A percentile compares a stretch with the other conserved stretches of the same genome.
Conservation (phyloP, 768 basidiomycete genomes). For the Nevesoporus exiguus region DNA sequence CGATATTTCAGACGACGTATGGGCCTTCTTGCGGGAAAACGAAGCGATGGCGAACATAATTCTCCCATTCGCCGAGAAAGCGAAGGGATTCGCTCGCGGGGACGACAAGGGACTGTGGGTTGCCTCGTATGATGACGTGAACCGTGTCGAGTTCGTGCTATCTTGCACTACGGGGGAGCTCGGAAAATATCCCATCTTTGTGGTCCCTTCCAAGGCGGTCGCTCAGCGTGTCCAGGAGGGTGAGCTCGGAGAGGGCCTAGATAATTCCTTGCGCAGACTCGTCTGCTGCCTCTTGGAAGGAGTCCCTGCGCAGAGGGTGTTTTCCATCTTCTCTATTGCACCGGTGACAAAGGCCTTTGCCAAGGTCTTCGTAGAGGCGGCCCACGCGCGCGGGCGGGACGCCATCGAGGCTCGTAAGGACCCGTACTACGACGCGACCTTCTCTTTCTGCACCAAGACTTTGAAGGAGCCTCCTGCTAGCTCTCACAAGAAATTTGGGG, state of each 20-base stretch:
- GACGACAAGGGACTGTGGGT: slow-evolving; percentile 32
- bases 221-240: slow-evolving; percentile 1
- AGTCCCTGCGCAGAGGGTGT: slow-evolving; percentile 26
- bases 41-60: slow-evolving; percentile 39
- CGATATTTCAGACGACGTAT: slow-evolving; percentile 23
- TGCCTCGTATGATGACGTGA: slow-evolving; percentile 16
- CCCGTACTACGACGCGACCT: slow-evolving; percentile 61
- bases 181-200: slow-evolving; percentile 10
- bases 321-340: slow-evolving; percentile 63
- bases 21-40: slow-evolving; percentile 23
- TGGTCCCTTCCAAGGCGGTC: slow-evolving; percentile 11
- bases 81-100: slow-evolving; percentile 1
- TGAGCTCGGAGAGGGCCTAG: neutral
- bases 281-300: slow-evolving; percentile 6
- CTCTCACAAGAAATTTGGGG: neutral
- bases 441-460: slow-evolving; percentile 53
- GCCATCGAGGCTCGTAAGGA: slow-evolving; percentile 25
- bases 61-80: slow-evolving; percentile 35
- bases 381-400: slow-evolving; percentile 5
- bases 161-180: slow-evolving; percentile 7
- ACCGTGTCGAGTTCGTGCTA: slow-evolving; percentile 5
- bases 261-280: neutral
- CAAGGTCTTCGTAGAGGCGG: slow-evolving; percentile 38
- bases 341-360: slow-evolving; percentile 45
- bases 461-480: slow-evolving; percentile 15